Evolutionary conservation across 495 filamentous ascomycete genomes (phyloP), one percentile per base, ranked within the genome.

Genomic region (Aspergillus kassunensis): DNA sequence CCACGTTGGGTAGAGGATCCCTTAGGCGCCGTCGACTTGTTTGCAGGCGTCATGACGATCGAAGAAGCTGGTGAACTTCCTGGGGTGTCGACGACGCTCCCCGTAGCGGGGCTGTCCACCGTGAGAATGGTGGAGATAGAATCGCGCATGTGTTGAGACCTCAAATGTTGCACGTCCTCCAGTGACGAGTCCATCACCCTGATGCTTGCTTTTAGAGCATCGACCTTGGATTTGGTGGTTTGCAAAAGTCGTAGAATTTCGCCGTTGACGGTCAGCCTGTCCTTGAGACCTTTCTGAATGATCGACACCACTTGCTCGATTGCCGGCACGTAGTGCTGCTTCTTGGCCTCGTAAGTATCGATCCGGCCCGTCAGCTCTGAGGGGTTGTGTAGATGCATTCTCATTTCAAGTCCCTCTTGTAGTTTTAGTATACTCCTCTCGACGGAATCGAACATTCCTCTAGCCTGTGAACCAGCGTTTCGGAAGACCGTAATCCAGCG

Each of bases 401-500:
- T 85, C 3, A 79, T 71, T 56, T 96, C 90, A 13, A 92, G 69
- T 16, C 82, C 85, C 60, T 97, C 91, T 53, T 83, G 83, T 18
- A 98, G 75, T 63, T 92, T 95, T 30, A 66, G 71, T 49, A 92
- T 83, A 64, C 90, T 92, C 49, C 91, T 79, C 56, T 91, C 88
- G 3, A 97, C 87, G 2, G 90, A 95, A 51, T 95, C 89, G 58
- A 88, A 90, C 89, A 98, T 91, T 66, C 95, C 92, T 53, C 92
- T 83, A 12, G 91, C 91, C 69, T 97, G 90, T 36, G 85, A 80
- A 13, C 89, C 90, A n/a, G 93, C 92, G 55, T 90, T 89, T 51
- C 93, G 80, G 70, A 98, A 98, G 5, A 96, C 88, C 35, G 93
- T 73, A 42, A 98, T 85, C 93, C 93, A 98, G 23, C 89, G 82